phyloP scores from a whole-genome alignment of 225 moss, liverwort and hornwort genomes.

The Straminergon stramineum region DNA sequence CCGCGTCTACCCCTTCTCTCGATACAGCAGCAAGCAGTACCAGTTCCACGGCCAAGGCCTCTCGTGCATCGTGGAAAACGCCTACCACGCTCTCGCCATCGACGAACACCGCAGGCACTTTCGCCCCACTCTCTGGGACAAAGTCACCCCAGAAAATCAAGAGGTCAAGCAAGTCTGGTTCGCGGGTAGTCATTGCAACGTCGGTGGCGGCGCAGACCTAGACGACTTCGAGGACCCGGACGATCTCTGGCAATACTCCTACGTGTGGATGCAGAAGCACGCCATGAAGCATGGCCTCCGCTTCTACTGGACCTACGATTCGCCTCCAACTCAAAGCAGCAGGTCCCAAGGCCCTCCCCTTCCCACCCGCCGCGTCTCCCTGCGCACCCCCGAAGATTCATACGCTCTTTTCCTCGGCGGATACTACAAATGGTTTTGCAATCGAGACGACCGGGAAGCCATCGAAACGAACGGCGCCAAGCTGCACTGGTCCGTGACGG shows the following conservation, averaged over 20 bases:
- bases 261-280: not conserved
- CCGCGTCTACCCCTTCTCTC: not conserved
- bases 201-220: not conserved
- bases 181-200: not conserved
- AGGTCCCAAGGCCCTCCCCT: not conserved
- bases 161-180: conserved; percentile 12
- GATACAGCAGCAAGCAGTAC: not conserved
- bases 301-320: conserved; percentile 2
- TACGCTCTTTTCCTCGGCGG: not conserved
- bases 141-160: not conserved
- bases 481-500: not conserved
- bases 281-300: conserved; percentile 1
- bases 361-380: not conserved
- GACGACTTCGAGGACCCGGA: not conserved
- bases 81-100: conserved; percentile 2
- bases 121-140: not conserved
- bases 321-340: not conserved
- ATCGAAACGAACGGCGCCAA: not conserved
- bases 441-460: not conserved
- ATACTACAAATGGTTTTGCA: not conserved
- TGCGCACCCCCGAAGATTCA: not conserved
- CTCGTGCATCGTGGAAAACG: conserved; percentile 5
- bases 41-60: not conserved
- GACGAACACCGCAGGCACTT: not conserved
- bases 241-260: not conserved